These are phyloP conservation scores for Aphanocladium album DNA, from an alignment of 2,329 filamentous ascomycete genomes.

Conservation along the genomic window DNA sequence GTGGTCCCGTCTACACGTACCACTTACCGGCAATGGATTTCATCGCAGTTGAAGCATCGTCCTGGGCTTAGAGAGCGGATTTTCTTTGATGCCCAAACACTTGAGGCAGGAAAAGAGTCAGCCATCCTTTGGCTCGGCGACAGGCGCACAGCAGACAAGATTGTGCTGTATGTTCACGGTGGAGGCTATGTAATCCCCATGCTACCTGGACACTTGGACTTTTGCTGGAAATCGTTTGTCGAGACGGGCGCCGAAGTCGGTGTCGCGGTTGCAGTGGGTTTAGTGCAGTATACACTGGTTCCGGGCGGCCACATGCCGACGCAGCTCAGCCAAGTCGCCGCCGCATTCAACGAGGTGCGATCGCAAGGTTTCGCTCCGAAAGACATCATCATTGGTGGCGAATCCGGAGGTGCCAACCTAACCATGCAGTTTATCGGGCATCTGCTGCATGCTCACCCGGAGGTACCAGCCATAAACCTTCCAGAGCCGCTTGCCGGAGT, in stretches of 20 bases:
- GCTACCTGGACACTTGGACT: constrained; percentile 20
- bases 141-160: constrained; percentile 20
- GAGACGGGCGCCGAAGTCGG: constrained; percentile 14
- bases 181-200: constrained; percentile 22
- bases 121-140: constrained; percentile 15
- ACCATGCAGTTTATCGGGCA: constrained; percentile 25
- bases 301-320: constrained; percentile 19
- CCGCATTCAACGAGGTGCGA: constrained; percentile 16
- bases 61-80: constrained; percentile 8
- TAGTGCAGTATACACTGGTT: constrained; percentile 30
- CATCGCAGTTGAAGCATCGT: constrained; percentile 13
- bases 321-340: neutral
- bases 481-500: neutral
- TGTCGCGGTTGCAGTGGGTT: constrained; percentile 23
- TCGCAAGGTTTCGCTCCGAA: constrained; percentile 25
- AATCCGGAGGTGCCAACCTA: constrained; percentile 29
- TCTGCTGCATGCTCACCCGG: constrained; percentile 22
- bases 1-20: constrained; percentile 14
- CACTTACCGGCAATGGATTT: constrained; percentile 21
- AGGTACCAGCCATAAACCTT: constrained; percentile 13
- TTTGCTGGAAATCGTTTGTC: constrained; percentile 22
- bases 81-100: constrained; percentile 15
- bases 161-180: constrained; percentile 26
- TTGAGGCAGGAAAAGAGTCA: constrained; percentile 13
- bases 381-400: constrained; percentile 29